A percentile compares a stretch with the other conserved stretches of the same genome.
phyloP scores from a whole-genome alignment of 2,329 filamentous ascomycete genomes.

The Fusarium papillatum region DNA sequence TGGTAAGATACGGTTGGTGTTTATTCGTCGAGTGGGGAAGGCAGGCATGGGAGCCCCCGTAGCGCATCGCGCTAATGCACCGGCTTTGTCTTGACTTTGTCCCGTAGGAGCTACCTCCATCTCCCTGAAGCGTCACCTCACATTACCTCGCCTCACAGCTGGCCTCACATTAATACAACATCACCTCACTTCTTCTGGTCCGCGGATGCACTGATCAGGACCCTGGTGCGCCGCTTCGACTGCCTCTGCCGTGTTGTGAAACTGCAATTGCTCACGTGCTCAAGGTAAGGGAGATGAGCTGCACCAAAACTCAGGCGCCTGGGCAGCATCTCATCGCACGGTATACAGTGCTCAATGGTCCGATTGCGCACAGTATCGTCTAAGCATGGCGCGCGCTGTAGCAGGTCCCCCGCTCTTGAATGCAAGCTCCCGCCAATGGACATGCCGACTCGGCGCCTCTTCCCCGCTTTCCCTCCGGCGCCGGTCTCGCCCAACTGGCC shows the following conservation, averaged over 20 bases:
- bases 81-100: constrained; percentile 34
- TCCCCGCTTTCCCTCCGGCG: constrained; percentile 35
- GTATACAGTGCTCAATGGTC: not conserved
- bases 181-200: constrained; percentile 15
- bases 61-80: constrained; percentile 41
- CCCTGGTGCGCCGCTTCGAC: not conserved
- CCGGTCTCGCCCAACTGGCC: constrained; percentile 28
- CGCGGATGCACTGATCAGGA: not conserved
- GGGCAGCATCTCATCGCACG: not conserved
- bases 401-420: constrained; percentile 35
- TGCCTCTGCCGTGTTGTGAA: not conserved
- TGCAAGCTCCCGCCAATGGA: constrained; percentile 33
- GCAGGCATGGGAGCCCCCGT: constrained; percentile 24
- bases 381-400: constrained; percentile 30
- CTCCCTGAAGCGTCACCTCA: constrained; percentile 20
- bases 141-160: constrained; percentile 31
- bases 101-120: constrained; percentile 26
- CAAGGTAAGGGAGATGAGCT: constrained; percentile 3
- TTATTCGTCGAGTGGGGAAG: constrained; percentile 17
- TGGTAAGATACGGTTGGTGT: constrained; percentile 12
- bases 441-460: constrained; percentile 14
- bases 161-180: constrained; percentile 20
- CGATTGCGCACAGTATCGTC: constrained; percentile 13
- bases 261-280: constrained; percentile 6
- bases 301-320: not conserved